phyloP scores from a whole-genome alignment of 805 yeast species.

The Sugiyamaella valdiviana region DNA sequence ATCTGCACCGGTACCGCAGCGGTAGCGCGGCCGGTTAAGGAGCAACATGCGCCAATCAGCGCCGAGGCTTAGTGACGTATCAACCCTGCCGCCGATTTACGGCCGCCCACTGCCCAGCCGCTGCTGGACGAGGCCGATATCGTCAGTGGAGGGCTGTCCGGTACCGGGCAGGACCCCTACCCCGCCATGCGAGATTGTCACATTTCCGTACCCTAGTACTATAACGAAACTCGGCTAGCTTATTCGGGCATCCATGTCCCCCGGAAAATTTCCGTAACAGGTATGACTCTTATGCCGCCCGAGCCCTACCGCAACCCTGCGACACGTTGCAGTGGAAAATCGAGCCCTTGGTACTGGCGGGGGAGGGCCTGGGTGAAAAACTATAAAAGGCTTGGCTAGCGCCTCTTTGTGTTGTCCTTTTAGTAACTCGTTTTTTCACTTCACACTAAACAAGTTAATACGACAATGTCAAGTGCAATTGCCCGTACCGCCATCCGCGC shows the following conservation, averaged over 20 bases:
- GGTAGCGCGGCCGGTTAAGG: background rate
- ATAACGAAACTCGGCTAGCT: too few species aligned
- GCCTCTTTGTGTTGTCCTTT: background rate
- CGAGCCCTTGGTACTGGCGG: too few species aligned
- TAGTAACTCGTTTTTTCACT: background rate
- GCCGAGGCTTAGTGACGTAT: background rate
- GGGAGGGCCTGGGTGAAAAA: background rate
- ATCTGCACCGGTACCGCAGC: too few species aligned
- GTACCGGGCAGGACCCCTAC: too few species aligned
- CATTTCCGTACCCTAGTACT: background rate
- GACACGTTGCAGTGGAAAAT: background rate
- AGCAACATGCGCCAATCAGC: background rate
- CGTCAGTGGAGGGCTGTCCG: too few species aligned
- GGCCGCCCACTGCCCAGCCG: too few species aligned
- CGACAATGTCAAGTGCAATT: constrained; percentile 24
- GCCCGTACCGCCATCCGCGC: constrained; percentile 46
- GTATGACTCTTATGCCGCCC: constrained; percentile 1
- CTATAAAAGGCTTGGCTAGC: constrained; percentile 1
- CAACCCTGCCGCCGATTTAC: background rate
- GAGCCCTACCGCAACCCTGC: background rate
- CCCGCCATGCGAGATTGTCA: background rate
- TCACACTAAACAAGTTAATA: background rate
- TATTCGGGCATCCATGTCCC: background rate
- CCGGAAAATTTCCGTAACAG: background rate
- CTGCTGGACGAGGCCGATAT: too few species aligned